phyloP scores from a whole-genome alignment of 352 stramenopile species.

The Phytopythium delawarense region DNA sequence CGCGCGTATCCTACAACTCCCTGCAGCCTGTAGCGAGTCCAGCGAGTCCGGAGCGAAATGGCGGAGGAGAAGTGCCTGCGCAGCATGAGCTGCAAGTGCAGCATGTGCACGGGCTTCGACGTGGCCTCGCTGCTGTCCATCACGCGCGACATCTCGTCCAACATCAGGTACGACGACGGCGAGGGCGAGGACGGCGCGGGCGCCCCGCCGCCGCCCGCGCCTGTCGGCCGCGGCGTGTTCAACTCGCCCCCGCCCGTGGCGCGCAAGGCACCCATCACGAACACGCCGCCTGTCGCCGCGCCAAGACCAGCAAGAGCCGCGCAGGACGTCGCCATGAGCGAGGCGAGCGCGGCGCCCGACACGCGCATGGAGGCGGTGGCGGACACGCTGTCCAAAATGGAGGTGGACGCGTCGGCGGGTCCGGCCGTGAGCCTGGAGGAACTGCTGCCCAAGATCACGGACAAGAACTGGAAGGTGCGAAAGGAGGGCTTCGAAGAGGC shows the following conservation, averaged over 20 bases:
- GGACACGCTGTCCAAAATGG: conserved; percentile 21
- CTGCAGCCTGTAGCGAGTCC: background rate
- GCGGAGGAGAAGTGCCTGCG: conserved; percentile 75
- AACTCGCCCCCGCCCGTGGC: conserved; percentile 45
- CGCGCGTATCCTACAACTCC: background rate
- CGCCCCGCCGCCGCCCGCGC: conserved; percentile 19
- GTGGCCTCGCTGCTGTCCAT: conserved; percentile 72
- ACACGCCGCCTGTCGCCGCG: conserved; percentile 31
- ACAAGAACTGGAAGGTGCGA: conserved; percentile 87
- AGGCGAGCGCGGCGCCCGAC: conserved; percentile 13
- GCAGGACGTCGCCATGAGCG: conserved; percentile 22
- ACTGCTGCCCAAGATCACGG: conserved; percentile 50
- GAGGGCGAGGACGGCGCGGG: conserved; percentile 20
- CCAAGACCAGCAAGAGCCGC: conserved; percentile 12
- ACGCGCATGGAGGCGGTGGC: conserved; percentile 25
- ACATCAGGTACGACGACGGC: conserved; percentile 61
- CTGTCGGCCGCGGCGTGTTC: conserved; percentile 20
- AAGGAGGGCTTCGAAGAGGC: conserved; percentile 81
- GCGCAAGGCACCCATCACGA: conserved; percentile 25
- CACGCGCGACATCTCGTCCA: conserved; percentile 77
- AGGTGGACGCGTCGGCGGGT: conserved; percentile 12
- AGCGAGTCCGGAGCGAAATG: conserved; percentile 25
- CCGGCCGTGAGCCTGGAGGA: conserved; percentile 31
- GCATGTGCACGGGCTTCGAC: conserved; percentile 78
- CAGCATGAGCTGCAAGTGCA: conserved; percentile 86